These are phyloP conservation scores for Hepatocystis sp. DNA, from an alignment of 169 alveolate species.

Conservation along the genomic window DNA sequence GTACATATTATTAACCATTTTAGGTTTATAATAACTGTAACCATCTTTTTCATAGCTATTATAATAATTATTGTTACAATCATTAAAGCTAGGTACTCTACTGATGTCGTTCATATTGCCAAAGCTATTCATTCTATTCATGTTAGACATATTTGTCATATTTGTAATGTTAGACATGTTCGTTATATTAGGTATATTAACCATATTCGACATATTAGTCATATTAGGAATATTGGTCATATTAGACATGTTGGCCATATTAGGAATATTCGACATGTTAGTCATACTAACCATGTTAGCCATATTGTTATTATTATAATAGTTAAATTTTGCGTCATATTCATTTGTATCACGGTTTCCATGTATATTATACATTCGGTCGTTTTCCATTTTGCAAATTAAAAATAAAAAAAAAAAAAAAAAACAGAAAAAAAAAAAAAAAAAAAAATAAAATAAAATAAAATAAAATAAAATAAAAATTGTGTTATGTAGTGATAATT, in stretches of 20 bases:
- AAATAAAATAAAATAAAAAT: neutral
- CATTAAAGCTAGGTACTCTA: neutral
- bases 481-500: neutral
- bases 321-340: neutral
- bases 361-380: constrained; percentile 10
- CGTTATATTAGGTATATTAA: neutral
- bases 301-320: constrained; percentile 2
- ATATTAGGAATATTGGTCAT: neutral
- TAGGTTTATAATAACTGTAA: too few species aligned
- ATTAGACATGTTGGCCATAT: neutral
- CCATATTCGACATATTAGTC: neutral
- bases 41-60: too few species aligned
- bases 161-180: neutral
- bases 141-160: neutral
- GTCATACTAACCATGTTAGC: neutral
- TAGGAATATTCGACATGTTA: constrained; percentile 1
- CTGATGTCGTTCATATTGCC: neutral
- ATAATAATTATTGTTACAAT: too few species aligned
- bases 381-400: constrained; percentile 18
- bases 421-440: neutral
- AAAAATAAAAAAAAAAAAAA: neutral
- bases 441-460: neutral
- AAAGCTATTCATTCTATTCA: neutral
- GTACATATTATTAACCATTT: too few species aligned
- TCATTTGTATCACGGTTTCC: neutral